Conservation (phyloP, 352 stramenopile species). For the Globisporangium cystogenes region DNA sequence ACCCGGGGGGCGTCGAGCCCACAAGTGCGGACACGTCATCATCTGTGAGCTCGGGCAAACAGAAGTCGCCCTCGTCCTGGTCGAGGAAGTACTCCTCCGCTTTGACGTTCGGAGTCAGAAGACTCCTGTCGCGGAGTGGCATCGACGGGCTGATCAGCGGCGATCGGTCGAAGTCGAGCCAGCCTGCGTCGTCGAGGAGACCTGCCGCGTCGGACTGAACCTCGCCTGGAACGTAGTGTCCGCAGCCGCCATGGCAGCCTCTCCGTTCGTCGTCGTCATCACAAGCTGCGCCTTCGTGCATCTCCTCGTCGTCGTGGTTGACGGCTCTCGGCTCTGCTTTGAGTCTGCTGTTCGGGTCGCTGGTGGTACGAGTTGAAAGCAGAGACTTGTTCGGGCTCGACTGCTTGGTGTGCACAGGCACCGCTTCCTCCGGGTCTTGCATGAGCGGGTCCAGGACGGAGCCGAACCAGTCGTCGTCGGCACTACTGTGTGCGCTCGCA, state of each 20-base stretch:
- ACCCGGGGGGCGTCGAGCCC: constrained; percentile 26
- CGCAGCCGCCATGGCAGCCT: constrained; percentile 8
- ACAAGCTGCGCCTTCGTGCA: constrained; percentile 8
- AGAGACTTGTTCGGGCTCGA: neutral
- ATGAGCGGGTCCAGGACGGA: constrained; percentile 4
- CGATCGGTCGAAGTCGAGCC: constrained; percentile 23
- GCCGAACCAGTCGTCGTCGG: constrained; percentile 10
- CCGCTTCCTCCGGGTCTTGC: neutral
- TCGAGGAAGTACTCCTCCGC: constrained; percentile 23
- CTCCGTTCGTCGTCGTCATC: constrained; percentile 13
- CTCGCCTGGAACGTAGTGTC: neutral
- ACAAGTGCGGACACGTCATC: constrained; percentile 32
- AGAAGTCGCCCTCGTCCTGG: constrained; percentile 23
- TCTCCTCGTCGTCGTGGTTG: constrained; percentile 9
- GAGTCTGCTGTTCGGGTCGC: neutral
- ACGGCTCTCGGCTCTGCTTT: constrained; percentile 8
- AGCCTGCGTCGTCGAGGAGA: constrained; percentile 19
- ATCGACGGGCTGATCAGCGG: constrained; percentile 18
- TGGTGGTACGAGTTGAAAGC: neutral
- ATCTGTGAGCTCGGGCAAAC: constrained; percentile 34
- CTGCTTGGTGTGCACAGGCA: neutral
- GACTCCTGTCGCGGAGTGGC: constrained; percentile 4
- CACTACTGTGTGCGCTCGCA: neutral
- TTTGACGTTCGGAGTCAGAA: constrained; percentile 2
- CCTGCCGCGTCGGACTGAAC: constrained; percentile 4